A percentile compares a stretch with the other conserved stretches of the same genome.
phyloP scores from a whole-genome alignment of 83 land plant species.

The Picea abies region DNA sequence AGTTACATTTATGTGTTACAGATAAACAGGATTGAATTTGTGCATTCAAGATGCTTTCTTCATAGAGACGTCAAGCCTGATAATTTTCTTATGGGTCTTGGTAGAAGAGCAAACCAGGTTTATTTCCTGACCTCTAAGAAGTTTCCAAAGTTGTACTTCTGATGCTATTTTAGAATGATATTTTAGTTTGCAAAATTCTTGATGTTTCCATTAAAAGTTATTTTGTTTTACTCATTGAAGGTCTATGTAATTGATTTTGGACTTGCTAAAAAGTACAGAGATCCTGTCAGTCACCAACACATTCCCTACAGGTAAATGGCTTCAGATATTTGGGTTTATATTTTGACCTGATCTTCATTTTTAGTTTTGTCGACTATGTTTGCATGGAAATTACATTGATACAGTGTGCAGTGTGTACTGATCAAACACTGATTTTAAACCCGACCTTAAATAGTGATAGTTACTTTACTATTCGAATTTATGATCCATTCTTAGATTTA shows the following conservation, averaged over 20 bases:
- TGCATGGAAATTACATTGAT: no score
- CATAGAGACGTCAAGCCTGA: slow-evolving; percentile 31
- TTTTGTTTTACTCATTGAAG: slow-evolving; percentile 14
- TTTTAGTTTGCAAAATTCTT: neutral
- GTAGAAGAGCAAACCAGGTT: slow-evolving; percentile 34
- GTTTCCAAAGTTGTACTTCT: neutral
- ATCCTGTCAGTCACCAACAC: slow-evolving; percentile 31
- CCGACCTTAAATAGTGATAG: no score
- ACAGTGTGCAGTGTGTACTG: no score
- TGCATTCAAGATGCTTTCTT: slow-evolving; percentile 27
- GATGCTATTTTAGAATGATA: neutral
- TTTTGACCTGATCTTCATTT: no score
- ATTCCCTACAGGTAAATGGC: slow-evolving; percentile 35
- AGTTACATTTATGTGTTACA: neutral
- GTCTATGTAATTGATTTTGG: slow-evolving; percentile 40
- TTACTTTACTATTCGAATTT: no score
- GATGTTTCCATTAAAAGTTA: neutral
- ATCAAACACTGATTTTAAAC: no score
- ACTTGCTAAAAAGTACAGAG: slow-evolving; percentile 36
- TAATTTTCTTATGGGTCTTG: slow-evolving; percentile 35
- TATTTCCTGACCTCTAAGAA: neutral
- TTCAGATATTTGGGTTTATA: neutral
- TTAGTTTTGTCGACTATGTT: no score
- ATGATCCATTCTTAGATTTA: no score
- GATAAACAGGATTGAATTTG: slow-evolving; percentile 24